Percentiles rank a stretch among this genome's conserved stretches.
phyloP scores from a whole-genome alignment of 2,329 filamentous ascomycete species.

The Biscogniauxia mediterranea region DNA sequence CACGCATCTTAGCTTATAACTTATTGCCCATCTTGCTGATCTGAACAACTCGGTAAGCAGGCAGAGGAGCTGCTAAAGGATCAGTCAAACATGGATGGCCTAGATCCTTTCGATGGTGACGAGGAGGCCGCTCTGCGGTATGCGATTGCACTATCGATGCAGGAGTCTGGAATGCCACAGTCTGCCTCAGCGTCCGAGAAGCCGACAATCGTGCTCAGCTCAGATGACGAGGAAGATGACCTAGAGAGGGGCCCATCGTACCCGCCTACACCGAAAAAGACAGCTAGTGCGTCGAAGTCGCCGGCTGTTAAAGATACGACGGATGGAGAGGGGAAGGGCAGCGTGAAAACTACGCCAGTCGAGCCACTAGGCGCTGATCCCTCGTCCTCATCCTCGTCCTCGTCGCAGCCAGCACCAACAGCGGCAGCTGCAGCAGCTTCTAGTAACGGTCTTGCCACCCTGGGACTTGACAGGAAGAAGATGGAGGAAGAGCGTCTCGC shows the following conservation, averaged over 20 bases:
- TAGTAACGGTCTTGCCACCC: slow-evolving; percentile 27
- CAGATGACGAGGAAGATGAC: slow-evolving; percentile 34
- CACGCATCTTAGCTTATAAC: background rate
- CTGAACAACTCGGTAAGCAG: background rate
- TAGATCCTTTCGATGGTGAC: slow-evolving; percentile 35
- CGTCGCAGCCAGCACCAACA: background rate
- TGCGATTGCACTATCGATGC: slow-evolving; percentile 60
- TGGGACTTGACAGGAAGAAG: slow-evolving; percentile 69
- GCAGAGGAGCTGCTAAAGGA: background rate
- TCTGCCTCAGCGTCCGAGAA: slow-evolving; percentile 16
- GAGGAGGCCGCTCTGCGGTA: slow-evolving; percentile 60
- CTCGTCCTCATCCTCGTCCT: background rate
- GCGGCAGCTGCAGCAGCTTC: slow-evolving; percentile 8
- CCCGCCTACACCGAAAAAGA: slow-evolving; percentile 22
- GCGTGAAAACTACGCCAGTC: background rate
- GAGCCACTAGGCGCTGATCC: background rate
- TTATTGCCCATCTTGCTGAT: background rate
- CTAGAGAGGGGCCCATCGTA: slow-evolving; percentile 24
- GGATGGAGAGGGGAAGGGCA: background rate
- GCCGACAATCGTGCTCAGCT: slow-evolving; percentile 31
- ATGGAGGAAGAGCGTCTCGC: slow-evolving; percentile 85
- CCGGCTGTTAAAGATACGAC: background rate
- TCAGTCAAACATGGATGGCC: slow-evolving; percentile 20
- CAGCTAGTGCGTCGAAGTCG: slow-evolving; percentile 1
- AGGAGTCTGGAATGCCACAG: slow-evolving; percentile 21